Evolutionary conservation across 345 rosid genomes (phyloP).

Genomic region (Clausena lansium): DNA sequence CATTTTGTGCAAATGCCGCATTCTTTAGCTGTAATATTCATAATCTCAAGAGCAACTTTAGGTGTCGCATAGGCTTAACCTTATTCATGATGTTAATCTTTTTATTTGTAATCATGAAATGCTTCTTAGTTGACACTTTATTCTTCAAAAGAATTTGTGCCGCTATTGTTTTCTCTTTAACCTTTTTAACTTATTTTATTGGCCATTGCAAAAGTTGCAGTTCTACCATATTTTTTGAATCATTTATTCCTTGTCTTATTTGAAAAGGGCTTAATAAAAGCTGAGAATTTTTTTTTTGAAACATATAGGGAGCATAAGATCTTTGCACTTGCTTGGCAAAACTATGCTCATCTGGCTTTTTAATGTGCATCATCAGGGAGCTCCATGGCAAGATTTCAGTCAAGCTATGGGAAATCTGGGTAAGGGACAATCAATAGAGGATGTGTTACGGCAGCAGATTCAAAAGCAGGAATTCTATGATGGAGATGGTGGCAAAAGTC

Average conservation of each 20-base stretch:
- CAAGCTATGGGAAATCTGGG: conserved; percentile 48
- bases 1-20: not conserved
- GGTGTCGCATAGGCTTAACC: not conserved
- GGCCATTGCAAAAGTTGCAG: not conserved
- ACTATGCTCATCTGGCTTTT: not conserved
- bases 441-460: conserved; percentile 60
- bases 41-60: not conserved
- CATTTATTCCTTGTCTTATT: not conserved
- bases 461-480: conserved; percentile 51
- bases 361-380: conserved; percentile 35
- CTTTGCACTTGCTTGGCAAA: not conserved
- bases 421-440: conserved; percentile 51
- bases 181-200: not conserved
- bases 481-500: conserved; percentile 43
- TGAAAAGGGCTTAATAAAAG: not conserved
- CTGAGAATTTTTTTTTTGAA: not conserved
- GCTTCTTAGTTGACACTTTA: not conserved
- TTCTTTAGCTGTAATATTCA: not conserved
- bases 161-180: not conserved
- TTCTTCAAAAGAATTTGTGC: not conserved
- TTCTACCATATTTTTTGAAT: not conserved
- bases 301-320: not conserved
- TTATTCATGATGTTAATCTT: not conserved
- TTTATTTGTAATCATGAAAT: not conserved
- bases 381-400: conserved; percentile 58